A percentile compares a stretch with the other conserved stretches of the same genome.
phyloP scores from a whole-genome alignment of 805 yeast genomes.

The Jamesozyma lodderae region DNA sequence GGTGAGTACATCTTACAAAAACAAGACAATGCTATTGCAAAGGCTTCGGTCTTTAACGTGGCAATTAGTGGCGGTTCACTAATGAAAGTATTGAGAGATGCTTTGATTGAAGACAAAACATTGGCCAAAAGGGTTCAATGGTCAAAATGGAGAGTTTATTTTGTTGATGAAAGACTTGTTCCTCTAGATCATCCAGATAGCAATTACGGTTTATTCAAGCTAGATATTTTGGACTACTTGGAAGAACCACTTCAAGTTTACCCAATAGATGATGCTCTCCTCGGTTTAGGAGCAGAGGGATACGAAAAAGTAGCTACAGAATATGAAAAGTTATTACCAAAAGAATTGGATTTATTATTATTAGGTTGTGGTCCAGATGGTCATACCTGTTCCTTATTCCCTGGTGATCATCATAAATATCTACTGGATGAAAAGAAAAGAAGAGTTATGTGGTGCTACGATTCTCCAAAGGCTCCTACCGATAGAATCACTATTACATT shows the following conservation, averaged over 20 bases:
- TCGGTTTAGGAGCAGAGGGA: conserved; percentile 46
- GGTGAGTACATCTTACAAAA: conserved; percentile 51
- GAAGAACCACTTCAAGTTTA: conserved; percentile 37
- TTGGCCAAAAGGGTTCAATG: conserved; percentile 44
- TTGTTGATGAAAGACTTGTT: conserved; percentile 87
- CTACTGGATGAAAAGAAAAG: conserved; percentile 41
- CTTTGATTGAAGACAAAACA: conserved; percentile 50
- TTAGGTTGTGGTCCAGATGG: conserved; percentile 96
- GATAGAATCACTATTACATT: conserved; percentile 84
- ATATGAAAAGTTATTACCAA: conserved; percentile 53
- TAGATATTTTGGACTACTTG: conserved; percentile 46
- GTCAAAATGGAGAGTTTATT: conserved; percentile 72
- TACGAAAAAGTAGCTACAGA: conserved; percentile 51
- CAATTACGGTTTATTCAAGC: conserved; percentile 72
- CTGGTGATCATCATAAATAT: conserved; percentile 53
- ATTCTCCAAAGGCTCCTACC: conserved; percentile 92
- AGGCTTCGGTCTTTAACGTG: conserved; percentile 43
- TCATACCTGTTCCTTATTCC: conserved; percentile 89
- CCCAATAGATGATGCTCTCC: conserved; percentile 56
- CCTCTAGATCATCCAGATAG: conserved; percentile 76
- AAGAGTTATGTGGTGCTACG: conserved; percentile 55
- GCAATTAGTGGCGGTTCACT: conserved; percentile 91
- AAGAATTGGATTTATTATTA: conserved; percentile 50
- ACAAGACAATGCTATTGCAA: conserved; percentile 52
- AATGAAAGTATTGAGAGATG: conserved; percentile 56